Evolutionary conservation across 768 basidiomycete species (phyloP), one percentile per base, ranked within the genome.

Genomic region (Hericium rajendrae): DNA sequence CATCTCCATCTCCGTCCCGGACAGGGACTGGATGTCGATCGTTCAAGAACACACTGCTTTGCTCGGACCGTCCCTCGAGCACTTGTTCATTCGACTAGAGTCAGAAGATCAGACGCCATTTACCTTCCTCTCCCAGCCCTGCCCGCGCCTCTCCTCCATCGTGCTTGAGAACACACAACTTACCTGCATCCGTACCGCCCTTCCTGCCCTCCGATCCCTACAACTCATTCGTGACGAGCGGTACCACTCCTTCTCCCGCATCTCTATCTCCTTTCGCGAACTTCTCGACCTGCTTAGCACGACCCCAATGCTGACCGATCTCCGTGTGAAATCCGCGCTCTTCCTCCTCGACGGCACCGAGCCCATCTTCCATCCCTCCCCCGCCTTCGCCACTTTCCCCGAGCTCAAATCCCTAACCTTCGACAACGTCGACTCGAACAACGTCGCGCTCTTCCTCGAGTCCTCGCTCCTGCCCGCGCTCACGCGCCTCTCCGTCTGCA

Each of bases 91-190:
- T 48, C 60, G 68, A 22, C 60, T 70, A 13, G 67, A 69, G 20
- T 51, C 57, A 4, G 66, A 68, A 10, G 65, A 69, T 11, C 59
- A 60, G 24, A 48, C 43, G 3, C 65, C 69, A 10, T 64, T 69
- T 24, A 57, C 60, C 48, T 48, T 70, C 40, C 57, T 69, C 22
- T 52, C 58, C 11, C 61, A 64, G 49, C 60, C 64, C 3, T 69
- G 68, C 54, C 69, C 69, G 2, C 60, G 62, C 6, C 63, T 70
- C 8, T 57, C 53, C 4, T 38, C 62, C 37, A 61, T 70, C 38
- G 61, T 62, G 52, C 66, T 70, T 40, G 69, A 70, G 49, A 65
- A 70, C 16, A 59, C 65, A 24, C 69, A 67, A 4, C 62, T 69
- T 26, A 55, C 64, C n/a, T 67, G 64, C 51, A 57, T 70, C 28